Conservation (phyloP, 1,139 yeast genomes). For the Saccharomyces pastorianus region DNA sequence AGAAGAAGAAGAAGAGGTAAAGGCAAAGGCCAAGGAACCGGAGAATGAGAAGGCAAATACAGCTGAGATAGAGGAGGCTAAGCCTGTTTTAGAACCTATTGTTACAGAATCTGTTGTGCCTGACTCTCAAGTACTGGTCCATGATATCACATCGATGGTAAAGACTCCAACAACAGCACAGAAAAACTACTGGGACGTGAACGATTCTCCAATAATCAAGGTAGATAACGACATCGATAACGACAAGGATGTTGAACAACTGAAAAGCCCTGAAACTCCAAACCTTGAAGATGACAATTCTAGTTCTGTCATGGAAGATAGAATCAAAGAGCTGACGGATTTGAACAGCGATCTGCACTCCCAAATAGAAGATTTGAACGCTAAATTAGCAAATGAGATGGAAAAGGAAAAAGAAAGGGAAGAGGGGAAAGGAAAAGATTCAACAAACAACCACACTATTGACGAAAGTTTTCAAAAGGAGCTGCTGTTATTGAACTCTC, state of each 20-base stretch:
- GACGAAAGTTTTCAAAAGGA: slow-evolving; percentile 4
- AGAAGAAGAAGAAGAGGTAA: slow-evolving; percentile 28
- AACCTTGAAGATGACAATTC: background rate
- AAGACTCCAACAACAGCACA: background rate
- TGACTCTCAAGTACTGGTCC: background rate
- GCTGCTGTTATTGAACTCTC: slow-evolving; percentile 19
- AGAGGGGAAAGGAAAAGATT: background rate
- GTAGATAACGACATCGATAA: background rate
- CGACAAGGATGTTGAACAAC: background rate
- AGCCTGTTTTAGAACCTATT: background rate
- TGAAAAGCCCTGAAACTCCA: background rate
- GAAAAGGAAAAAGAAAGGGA: slow-evolving; percentile 31
- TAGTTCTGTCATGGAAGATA: background rate
- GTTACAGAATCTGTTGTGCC: background rate
- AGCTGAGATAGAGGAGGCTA: background rate
- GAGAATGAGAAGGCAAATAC: background rate
- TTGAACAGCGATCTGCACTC: background rate
- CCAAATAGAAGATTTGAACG: background rate
- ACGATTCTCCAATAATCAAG: background rate
- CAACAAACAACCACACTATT: background rate
- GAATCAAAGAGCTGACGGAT: background rate
- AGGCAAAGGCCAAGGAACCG: background rate
- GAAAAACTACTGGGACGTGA: background rate
- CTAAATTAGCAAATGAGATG: background rate
- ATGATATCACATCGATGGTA: background rate